Evolutionary conservation across 441 rosid species (phyloP), one percentile per base, ranked within the genome.

Genomic region (Eruca vesicaria): DNA sequence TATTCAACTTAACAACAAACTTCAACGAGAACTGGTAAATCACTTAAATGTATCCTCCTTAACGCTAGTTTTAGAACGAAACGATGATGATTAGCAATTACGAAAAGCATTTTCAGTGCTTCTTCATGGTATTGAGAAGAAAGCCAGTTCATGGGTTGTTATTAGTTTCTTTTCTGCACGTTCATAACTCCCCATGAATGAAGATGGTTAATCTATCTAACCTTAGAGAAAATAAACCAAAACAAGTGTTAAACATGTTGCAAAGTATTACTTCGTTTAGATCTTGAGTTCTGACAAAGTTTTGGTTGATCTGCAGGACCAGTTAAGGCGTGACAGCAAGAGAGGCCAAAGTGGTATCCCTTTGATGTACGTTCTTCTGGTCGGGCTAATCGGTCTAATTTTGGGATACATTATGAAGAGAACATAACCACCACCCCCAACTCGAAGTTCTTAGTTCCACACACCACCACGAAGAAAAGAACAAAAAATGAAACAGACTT

Each of bases 21-120:
- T 92, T 74, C 89, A 83, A 21, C 90, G 83, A 71, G 98, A 92
- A 78, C 74, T 92, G 90, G 98, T 92, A 71, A 86, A 16, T 1
- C 21, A 50, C 31, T 16, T 60, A 9, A 71, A 43, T 38, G 8
- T 15, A 4, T 69, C 33, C 57, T 59, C 20, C 10, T 56, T 55
- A 19, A 7, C 19, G 35, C 4, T 69, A 23, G 1, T 2, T 55
- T 36, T 18, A 33, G 9, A 21, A 11, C 10, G 5, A 7, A 32
- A 31, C 10, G 29, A 12, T 12, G 19, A 6, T 35, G 57, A 4
- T 55, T 58, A 58, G 20, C 35, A 41, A 57, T 15, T 29, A 57
- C 10, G 21, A 43, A 2, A 9, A 43, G n/a, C 19, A 26, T 16
- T 56, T 55, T 9, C 36, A 55, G 29, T 71, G 21, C 21, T 9